phyloP scores from a whole-genome alignment of 225 moss, liverwort and hornwort species.

The Antitrichia curtipendula region DNA sequence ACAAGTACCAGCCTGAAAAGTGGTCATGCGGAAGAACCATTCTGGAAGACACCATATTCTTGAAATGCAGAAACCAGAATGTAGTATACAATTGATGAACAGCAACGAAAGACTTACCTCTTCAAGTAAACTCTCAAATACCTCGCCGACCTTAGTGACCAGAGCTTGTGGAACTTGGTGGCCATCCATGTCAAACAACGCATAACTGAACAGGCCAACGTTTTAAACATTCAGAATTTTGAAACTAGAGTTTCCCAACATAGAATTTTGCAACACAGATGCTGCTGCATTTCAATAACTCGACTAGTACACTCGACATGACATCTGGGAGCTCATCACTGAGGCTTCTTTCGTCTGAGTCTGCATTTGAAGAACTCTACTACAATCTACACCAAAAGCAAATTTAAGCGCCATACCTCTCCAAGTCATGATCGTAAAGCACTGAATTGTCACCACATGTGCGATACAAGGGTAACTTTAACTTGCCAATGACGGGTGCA shows the following conservation, averaged over 20 bases:
- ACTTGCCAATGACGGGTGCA: slow-evolving; percentile 68
- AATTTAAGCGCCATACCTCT: slow-evolving; percentile 42
- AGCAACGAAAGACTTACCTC: slow-evolving; percentile 37
- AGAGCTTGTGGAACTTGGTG: slow-evolving; percentile 82
- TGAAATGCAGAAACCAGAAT: neutral
- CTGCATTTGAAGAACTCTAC: neutral
- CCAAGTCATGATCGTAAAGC: slow-evolving; percentile 91
- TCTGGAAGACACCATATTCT: neutral
- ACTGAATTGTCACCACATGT: slow-evolving; percentile 97
- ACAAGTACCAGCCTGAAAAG: neutral
- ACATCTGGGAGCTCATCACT: neutral
- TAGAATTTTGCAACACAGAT: neutral
- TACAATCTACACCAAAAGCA: neutral
- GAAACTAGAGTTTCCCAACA: neutral
- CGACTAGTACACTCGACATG: neutral
- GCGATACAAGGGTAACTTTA: slow-evolving; percentile 75
- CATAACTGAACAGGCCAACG: slow-evolving; percentile 56
- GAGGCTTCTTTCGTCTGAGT: neutral
- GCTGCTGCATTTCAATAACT: neutral
- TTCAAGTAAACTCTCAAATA: slow-evolving; percentile 80
- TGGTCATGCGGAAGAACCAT: neutral
- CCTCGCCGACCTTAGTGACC: slow-evolving; percentile 82
- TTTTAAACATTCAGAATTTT: neutral
- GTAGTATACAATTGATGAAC: neutral
- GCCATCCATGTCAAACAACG: slow-evolving; percentile 95